These are phyloP conservation scores for Ogataea nonfermentans DNA, from an alignment of 805 yeast species.

Conservation along the genomic window DNA sequence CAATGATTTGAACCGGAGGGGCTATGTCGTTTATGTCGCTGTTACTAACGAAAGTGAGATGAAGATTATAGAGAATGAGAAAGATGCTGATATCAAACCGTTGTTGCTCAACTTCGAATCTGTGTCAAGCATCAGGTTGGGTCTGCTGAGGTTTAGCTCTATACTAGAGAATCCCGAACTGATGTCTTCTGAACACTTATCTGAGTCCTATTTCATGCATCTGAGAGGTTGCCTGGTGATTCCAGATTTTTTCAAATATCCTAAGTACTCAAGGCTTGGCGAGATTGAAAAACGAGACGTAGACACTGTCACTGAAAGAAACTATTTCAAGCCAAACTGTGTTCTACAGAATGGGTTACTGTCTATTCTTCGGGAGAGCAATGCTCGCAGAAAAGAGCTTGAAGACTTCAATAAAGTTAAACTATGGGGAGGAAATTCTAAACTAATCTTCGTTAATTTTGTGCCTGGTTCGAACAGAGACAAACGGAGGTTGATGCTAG, in stretches of 20 bases:
- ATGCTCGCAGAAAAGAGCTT: conserved; percentile 24
- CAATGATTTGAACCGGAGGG: conserved; percentile 71
- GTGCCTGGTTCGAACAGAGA: conserved; percentile 25
- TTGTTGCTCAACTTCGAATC: conserved; percentile 51
- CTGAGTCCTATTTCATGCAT: conserved; percentile 33
- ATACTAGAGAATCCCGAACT: conserved; percentile 40
- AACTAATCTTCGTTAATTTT: conserved; percentile 33
- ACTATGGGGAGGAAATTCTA: conserved; percentile 28
- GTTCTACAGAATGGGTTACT: conserved; percentile 32
- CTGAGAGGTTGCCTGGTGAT: conserved; percentile 66
- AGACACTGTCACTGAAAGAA: conserved; percentile 25
- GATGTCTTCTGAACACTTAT: conserved; percentile 41
- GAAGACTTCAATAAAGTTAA: conserved; percentile 23
- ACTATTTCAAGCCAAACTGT: conserved; percentile 27
- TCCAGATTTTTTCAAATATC: conserved; percentile 50
- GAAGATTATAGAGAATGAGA: conserved; percentile 52
- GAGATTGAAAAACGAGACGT: conserved; percentile 32
- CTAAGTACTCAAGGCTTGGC: conserved; percentile 29
- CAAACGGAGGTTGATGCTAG: conserved; percentile 22
- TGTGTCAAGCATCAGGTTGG: conserved; percentile 41
- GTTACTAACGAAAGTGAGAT: conserved; percentile 61
- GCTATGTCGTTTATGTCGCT: conserved; percentile 78
- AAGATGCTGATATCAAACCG: conserved; percentile 67
- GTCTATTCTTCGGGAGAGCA: conserved; percentile 30
- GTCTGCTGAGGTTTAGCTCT: conserved; percentile 48